Evolutionary conservation across 345 rosid species (phyloP).

Genomic region (Psidium guajava): DNA sequence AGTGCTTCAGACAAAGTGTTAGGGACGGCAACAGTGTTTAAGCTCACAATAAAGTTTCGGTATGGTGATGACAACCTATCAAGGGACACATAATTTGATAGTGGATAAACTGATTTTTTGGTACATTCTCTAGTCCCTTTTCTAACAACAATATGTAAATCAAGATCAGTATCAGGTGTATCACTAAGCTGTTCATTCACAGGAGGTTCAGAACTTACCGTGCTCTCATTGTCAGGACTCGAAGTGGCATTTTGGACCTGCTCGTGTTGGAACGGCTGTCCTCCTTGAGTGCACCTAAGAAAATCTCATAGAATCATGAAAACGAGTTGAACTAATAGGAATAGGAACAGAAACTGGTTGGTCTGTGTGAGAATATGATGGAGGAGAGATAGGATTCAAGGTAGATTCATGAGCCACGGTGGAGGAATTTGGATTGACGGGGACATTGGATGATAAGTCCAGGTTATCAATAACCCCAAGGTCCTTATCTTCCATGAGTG

Average conservation of each 20-base stretch:
- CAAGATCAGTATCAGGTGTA: neutral
- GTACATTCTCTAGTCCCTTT: neutral
- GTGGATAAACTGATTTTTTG: neutral
- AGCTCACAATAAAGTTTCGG: neutral
- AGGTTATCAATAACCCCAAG: neutral
- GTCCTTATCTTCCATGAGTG: neutral
- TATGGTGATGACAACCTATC: neutral
- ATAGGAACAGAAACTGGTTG: neutral
- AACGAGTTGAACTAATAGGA: neutral
- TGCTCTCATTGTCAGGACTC: neutral
- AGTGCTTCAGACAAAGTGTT: neutral
- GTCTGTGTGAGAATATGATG: neutral
- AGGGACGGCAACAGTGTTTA: neutral
- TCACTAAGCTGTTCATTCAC: neutral
- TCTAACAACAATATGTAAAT: neutral
- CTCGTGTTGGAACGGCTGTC: neutral
- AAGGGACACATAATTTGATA: neutral
- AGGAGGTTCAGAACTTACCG: neutral
- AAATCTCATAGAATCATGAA: neutral
- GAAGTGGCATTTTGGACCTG: neutral
- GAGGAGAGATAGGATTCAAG: neutral
- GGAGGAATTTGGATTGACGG: neutral
- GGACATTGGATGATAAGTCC: neutral
- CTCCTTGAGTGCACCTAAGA: neutral
- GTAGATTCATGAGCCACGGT: neutral